Percentiles rank a stretch among this genome's conserved stretches.
phyloP scores from a whole-genome alignment of 352 stramenopile species.

The Phytophthora idaei region DNA sequence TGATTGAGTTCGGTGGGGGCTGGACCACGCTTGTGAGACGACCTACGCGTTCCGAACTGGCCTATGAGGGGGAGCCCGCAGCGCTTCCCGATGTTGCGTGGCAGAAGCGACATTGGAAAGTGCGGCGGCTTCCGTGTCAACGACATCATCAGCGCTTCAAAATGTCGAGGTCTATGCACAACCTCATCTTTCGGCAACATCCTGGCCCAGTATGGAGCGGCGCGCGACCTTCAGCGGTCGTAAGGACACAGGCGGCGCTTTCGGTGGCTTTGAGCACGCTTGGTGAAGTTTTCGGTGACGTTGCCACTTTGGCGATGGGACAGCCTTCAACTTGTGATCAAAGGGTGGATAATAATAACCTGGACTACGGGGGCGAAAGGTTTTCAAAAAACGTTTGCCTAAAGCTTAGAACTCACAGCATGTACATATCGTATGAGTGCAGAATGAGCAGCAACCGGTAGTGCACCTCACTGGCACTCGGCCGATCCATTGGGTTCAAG shows the following conservation, averaged over 20 bases:
- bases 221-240: background rate
- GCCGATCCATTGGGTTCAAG: slow-evolving; percentile 22
- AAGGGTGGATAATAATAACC: too few relatives aligned
- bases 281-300: slow-evolving; percentile 16
- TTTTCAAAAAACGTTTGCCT: too few relatives aligned
- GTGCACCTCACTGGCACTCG: slow-evolving; percentile 31
- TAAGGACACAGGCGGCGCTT: slow-evolving; percentile 6
- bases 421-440: slow-evolving; percentile 30
- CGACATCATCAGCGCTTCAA: slow-evolving; percentile 27
- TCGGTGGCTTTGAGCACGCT: slow-evolving; percentile 20
- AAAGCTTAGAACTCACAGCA: slow-evolving; percentile 13
- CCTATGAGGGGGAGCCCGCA: slow-evolving; percentile 6
- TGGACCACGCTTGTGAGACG: slow-evolving; percentile 18
- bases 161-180: slow-evolving; percentile 26
- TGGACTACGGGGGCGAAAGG: too few relatives aligned
- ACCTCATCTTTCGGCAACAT: slow-evolving; percentile 22
- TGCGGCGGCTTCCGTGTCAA: slow-evolving; percentile 18
- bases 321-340: background rate
- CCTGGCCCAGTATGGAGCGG: slow-evolving; percentile 11
- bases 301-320: slow-evolving; percentile 11
- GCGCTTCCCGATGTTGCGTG: background rate
- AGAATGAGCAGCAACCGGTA: slow-evolving; percentile 32
- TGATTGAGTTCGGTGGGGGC: slow-evolving; percentile 17
- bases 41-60: slow-evolving; percentile 26
- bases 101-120: slow-evolving; percentile 34